Evolutionary conservation across 305 asterid genomes (phyloP).

Genomic region (Solanum hybrid): DNA sequence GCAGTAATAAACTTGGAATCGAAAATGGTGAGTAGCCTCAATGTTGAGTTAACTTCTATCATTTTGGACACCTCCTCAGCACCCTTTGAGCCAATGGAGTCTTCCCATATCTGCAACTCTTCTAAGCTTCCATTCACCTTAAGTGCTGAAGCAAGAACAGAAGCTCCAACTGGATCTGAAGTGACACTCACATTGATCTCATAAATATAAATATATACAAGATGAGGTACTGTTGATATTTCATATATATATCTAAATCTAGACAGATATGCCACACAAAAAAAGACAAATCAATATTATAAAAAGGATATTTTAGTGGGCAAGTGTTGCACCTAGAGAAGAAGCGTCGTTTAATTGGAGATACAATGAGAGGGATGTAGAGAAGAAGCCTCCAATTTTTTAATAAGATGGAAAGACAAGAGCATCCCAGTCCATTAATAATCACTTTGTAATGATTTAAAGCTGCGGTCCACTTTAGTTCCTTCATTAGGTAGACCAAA

Average conservation of each 20-base stretch:
- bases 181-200: not conserved
- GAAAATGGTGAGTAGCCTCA: constrained; percentile 33
- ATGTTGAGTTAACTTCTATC: constrained; percentile 71
- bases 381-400: not conserved
- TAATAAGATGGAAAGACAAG: not conserved
- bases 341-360: not conserved
- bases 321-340: not conserved
- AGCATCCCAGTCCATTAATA: not conserved
- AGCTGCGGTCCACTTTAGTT: not conserved
- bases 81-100: constrained; percentile 66
- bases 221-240: not conserved
- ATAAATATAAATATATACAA: not conserved
- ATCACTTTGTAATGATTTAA: not conserved
- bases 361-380: not conserved
- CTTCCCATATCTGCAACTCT: constrained; percentile 73
- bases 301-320: not conserved
- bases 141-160: constrained; percentile 46
- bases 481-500: constrained; percentile 6
- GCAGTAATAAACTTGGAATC: constrained; percentile 45
- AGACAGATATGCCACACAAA: not conserved
- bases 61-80: constrained; percentile 74
- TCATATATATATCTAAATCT: not conserved
- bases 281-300: not conserved
- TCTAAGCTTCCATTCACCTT: constrained; percentile 42
- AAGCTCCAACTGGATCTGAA: not conserved